A percentile compares a stretch with the other conserved stretches of the same genome.
Evolutionary conservation across 2,329 filamentous ascomycete species (phyloP).

Genomic region (Clonostachys rosea): DNA sequence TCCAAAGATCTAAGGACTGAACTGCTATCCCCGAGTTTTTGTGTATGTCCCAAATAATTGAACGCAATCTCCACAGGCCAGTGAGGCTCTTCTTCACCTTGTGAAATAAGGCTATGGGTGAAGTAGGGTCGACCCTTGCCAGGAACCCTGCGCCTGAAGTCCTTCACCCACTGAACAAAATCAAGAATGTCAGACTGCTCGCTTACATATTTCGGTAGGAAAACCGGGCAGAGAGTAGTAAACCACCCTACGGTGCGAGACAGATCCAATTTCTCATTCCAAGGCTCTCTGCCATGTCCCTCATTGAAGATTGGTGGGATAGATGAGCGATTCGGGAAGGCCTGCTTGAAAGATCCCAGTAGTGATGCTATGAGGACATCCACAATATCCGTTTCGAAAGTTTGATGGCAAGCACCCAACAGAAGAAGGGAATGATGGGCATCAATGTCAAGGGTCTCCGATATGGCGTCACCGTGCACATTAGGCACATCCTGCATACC

Average conservation of each 20-base stretch:
- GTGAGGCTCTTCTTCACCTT: constrained; percentile 14
- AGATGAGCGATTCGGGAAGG: constrained; percentile 23
- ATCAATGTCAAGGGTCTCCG: constrained; percentile 1
- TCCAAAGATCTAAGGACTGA: constrained; percentile 9
- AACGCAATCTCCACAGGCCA: constrained; percentile 1
- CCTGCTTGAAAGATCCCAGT: constrained; percentile 21
- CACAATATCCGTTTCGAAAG: constrained; percentile 25
- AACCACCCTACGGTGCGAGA: constrained; percentile 40
- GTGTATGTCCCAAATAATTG: constrained; percentile 5
- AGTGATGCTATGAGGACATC: constrained; percentile 30
- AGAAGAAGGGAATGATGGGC: constrained; percentile 2
- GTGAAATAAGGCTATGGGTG: constrained; percentile 5
- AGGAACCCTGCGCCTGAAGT: constrained; percentile 10
- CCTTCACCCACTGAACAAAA: constrained; percentile 10
- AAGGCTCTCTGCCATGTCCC: constrained; percentile 32
- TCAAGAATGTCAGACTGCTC: constrained; percentile 5
- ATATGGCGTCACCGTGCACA: constrained; percentile 2
- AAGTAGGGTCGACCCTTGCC: constrained; percentile 11
- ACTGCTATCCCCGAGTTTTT: neutral
- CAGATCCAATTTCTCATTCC: constrained; percentile 19
- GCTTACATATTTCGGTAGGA: constrained; percentile 8
- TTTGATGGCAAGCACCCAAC: constrained; percentile 5
- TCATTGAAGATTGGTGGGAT: constrained; percentile 30
- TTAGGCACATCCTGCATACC: constrained; percentile 8
- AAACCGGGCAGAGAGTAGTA: constrained; percentile 25